Evolutionary conservation across 73 alveolate species (phyloP).

Genomic region (Blepharisma japonicum): DNA sequence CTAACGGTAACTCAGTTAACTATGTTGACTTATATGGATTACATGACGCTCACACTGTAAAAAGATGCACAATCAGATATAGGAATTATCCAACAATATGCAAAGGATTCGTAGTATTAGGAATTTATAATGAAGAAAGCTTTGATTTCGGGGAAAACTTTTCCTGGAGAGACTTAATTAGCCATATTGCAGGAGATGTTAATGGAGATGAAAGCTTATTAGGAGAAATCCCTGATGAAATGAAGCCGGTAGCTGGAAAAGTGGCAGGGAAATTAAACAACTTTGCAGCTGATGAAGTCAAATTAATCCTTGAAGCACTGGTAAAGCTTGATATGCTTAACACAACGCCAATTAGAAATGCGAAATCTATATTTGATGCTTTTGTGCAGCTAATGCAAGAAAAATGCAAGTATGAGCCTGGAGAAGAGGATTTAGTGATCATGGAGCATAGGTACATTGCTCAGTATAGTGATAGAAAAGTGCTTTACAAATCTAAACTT

Average conservation of each 20-base stretch:
- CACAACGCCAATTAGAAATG: background rate
- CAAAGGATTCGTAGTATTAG: slow-evolving; percentile 1
- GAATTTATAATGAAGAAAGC: background rate
- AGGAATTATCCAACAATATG: background rate
- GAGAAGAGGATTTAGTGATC: slow-evolving; percentile 7
- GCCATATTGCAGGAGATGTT: background rate
- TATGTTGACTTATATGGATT: background rate
- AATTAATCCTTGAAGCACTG: background rate
- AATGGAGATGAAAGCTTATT: background rate
- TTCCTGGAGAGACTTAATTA: background rate
- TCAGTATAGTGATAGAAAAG: background rate
- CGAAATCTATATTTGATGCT: background rate
- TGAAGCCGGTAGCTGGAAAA: background rate
- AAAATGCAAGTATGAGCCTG: background rate
- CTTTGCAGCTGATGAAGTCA: background rate
- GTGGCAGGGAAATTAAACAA: background rate
- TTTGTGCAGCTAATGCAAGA: background rate
- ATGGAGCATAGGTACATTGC: background rate
- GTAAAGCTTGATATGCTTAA: background rate
- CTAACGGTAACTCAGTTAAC: background rate
- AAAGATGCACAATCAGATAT: slow-evolving; percentile 2
- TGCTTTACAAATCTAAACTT: slow-evolving; percentile 7
- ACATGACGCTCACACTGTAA: slow-evolving; percentile 4
- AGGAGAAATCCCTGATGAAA: background rate
- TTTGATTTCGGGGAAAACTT: background rate